phyloP scores from a whole-genome alignment of 169 alveolate species.

The Theileria parva region DNA sequence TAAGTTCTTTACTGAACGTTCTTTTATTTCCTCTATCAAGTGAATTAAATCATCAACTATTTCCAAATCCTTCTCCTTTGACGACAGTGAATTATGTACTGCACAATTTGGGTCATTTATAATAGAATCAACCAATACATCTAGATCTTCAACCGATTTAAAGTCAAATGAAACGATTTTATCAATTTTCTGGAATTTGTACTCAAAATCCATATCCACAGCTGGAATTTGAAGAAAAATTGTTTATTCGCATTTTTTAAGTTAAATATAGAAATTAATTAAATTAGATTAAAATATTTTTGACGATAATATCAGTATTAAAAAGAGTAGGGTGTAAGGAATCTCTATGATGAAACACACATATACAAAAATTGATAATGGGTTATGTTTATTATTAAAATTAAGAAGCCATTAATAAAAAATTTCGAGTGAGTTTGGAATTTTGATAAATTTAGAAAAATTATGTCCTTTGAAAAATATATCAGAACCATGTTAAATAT shows the following conservation, averaged over 20 bases:
- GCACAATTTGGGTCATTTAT: background rate
- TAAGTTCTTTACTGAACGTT: background rate
- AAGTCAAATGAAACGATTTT: background rate
- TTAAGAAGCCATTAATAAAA: no score
- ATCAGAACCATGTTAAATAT: no score
- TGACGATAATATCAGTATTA: background rate
- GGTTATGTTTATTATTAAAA: no score
- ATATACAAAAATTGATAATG: no score
- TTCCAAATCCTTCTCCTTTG: background rate
- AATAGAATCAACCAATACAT: background rate
- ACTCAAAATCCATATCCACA: background rate
- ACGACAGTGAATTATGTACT: background rate
- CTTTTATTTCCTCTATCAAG: constrained; percentile 18
- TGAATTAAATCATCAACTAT: constrained; percentile 13
- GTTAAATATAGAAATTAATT: background rate
- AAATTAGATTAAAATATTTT: background rate
- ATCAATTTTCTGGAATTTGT: constrained; percentile 1
- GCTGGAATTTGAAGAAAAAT: background rate
- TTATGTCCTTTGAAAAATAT: no score
- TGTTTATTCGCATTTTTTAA: background rate
- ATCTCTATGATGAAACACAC: no score
- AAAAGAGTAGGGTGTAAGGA: no score
- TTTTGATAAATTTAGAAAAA: no score
- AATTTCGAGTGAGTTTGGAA: no score
- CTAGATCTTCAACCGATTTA: background rate